phyloP scores from a whole-genome alignment of 148 eudicot species.

The Vaccinium darrowii region DNA sequence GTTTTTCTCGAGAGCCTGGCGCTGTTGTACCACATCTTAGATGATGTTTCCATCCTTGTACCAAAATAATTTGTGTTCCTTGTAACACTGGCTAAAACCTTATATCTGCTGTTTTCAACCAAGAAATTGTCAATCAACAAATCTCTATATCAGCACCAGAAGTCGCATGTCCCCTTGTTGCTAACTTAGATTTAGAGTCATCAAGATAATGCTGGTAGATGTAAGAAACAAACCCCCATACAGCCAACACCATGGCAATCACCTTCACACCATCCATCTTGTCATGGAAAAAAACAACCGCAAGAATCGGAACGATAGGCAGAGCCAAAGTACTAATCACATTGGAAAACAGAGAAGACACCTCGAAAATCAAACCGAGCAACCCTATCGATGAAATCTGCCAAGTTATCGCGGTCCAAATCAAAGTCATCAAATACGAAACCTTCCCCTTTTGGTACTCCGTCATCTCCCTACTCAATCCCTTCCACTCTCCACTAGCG shows the following conservation, averaged over 20 bases:
- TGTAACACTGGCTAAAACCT: too few relatives aligned
- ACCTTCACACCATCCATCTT: slow-evolving; percentile 50
- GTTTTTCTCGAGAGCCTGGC: too few relatives aligned
- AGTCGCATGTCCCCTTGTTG: not conserved
- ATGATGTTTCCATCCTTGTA: too few relatives aligned
- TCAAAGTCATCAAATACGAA: slow-evolving; percentile 44
- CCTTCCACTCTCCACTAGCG: slow-evolving; percentile 47
- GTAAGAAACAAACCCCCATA: slow-evolving; percentile 56
- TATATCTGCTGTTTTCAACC: not conserved
- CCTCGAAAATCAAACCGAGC: slow-evolving; percentile 42
- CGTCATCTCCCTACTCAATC: slow-evolving; percentile 32
- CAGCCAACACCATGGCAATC: slow-evolving; percentile 37
- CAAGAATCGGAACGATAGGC: slow-evolving; percentile 50
- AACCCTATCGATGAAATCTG: slow-evolving; percentile 37
- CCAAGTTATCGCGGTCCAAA: slow-evolving; percentile 46
- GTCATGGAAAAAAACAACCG: slow-evolving; percentile 48
- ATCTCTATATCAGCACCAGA: slow-evolving; percentile 8
- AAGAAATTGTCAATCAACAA: not conserved
- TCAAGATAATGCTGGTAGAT: slow-evolving; percentile 53
- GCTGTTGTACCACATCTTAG: too few relatives aligned
- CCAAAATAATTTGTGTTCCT: too few relatives aligned
- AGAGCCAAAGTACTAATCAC: slow-evolving; percentile 45
- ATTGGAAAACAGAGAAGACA: slow-evolving; percentile 48
- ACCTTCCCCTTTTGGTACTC: slow-evolving; percentile 29
- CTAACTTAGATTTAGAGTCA: slow-evolving; percentile 9